Evolutionary conservation across 257 asterid genomes (phyloP), one percentile per base, ranked within the genome.

Genomic region (Nicotiana benthamiana): DNA sequence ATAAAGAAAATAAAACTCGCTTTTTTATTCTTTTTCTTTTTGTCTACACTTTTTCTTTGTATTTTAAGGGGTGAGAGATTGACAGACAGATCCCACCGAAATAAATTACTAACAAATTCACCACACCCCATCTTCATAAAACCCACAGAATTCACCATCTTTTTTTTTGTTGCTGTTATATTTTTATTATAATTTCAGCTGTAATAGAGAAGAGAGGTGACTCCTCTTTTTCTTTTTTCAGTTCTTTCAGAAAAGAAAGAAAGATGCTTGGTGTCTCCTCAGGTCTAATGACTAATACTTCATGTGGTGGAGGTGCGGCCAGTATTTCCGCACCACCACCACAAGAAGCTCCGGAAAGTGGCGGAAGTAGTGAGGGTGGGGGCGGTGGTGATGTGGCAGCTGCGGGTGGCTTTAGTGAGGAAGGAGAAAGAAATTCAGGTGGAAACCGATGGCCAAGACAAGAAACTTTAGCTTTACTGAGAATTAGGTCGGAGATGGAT

Each of bases 71-170:
- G 34, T n/a, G 43, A 85, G 96, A 92, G 90, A 89, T 91, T 86
- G 97, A 92, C 97, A 95, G 98, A 86, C 89, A 89, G 98, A 93
- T 93, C 97, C 99, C 95, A 93, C 96, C 93, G 86, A 88, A 90
- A 92, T 91, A 88, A 90, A 91, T 89, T 85, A 74, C 61, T 74
- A 86, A 88, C 89, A 85, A 93, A 92, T 95, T 95, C 92, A 93
- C 99, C 97, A 83, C 94, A 81, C 9, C 89, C 80, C 85, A 85
- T 89, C 95, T 88, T 91, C 87, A 91, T 93, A 91, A 89, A 89
- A 79, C 77, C 92, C 97, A 85, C 85, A 90, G 89, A 92, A 86
- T 91, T 93, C 98, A 93, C 98, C 97, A 83, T 88, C 89, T 83
- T 85, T 79, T 85, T 85, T 70, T 80, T 82, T 86, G 61, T 83